Percentiles rank a stretch among this genome's conserved stretches.
phyloP scores from a whole-genome alignment of 768 basidiomycete species.

The Termitomyces sp. region DNA sequence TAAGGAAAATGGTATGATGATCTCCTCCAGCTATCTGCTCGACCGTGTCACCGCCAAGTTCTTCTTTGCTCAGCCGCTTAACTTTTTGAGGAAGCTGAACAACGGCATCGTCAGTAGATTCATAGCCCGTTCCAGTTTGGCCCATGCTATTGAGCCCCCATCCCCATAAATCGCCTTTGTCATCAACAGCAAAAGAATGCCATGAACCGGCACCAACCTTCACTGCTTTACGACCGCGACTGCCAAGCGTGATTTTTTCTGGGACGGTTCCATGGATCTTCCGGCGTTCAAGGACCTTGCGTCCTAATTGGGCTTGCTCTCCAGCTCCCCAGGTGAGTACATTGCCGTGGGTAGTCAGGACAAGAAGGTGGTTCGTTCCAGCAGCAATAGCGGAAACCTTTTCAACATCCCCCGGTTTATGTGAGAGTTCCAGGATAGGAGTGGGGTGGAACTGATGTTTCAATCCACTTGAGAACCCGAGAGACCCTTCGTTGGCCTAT shows the following conservation, averaged over 20 bases:
- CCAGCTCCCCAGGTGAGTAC: conserved; percentile 91
- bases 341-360: conserved; percentile 83
- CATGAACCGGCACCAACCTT: conserved; percentile 77
- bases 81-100: conserved; percentile 65
- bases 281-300: conserved; percentile 83
- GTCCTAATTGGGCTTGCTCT: conserved; percentile 87
- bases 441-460: conserved; percentile 68
- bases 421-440: conserved; percentile 52
- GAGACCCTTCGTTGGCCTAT: conserved; percentile 72
- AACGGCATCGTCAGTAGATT: conserved; percentile 41
- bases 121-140: conserved; percentile 64
- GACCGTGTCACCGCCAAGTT: conserved; percentile 57
- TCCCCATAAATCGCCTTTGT: conserved; percentile 79
- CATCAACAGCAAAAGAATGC: conserved; percentile 89
- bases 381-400: conserved; percentile 73
- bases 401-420: conserved; percentile 62
- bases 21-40: conserved; percentile 79
- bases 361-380: conserved; percentile 87
- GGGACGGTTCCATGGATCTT: conserved; percentile 89
- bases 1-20: conserved; percentile 89
- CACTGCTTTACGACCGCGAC: conserved; percentile 53
- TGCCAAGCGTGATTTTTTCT: conserved; percentile 77
- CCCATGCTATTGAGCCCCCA: conserved; percentile 97
- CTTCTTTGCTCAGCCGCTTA: conserved; percentile 55
- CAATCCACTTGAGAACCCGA: conserved; percentile 74